phyloP scores from a whole-genome alignment of 108 stramenopile genomes.

The Nitzschia sp. region DNA sequence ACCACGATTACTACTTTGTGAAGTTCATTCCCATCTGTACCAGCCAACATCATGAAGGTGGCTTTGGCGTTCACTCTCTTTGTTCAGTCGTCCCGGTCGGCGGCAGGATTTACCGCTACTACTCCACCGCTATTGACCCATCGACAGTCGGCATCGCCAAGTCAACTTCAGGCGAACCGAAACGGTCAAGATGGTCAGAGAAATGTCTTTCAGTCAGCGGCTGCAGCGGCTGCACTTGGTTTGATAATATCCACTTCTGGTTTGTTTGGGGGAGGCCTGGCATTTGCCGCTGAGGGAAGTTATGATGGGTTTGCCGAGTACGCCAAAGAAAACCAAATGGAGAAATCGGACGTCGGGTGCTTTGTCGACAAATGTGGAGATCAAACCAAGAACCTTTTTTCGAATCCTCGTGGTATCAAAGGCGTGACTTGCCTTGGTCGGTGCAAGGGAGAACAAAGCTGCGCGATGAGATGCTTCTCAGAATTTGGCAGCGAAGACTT shows the following conservation, averaged over 20 bases:
- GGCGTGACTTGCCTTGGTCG: constrained; percentile 85
- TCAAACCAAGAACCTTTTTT: constrained; percentile 73
- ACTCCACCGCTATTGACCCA: too few relatives aligned
- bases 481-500: constrained; percentile 74
- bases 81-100: too few relatives aligned
- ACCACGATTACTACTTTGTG: too few relatives aligned
- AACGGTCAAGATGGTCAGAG: too few relatives aligned
- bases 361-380: constrained; percentile 81
- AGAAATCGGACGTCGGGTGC: constrained; percentile 79
- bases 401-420: constrained; percentile 88
- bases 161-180: too few relatives aligned
- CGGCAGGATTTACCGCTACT: too few relatives aligned
- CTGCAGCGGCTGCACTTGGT: constrained; percentile 15
- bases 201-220: constrained; percentile 11
- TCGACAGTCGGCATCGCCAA: too few relatives aligned
- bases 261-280: constrained; percentile 20
- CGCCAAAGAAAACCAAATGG: constrained; percentile 86
- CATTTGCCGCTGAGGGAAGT: constrained; percentile 26
- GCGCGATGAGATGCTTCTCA: constrained; percentile 87
- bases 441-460: constrained; percentile 91
- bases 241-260: constrained; percentile 11
- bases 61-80: too few relatives aligned
- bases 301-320: constrained; percentile 87
- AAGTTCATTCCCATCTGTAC: too few relatives aligned
- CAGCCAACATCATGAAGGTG: too few relatives aligned